Evolutionary conservation across 2,329 filamentous ascomycete genomes (phyloP), one percentile per base, ranked within the genome.

Genomic region (Pseudonectria foliicola): DNA sequence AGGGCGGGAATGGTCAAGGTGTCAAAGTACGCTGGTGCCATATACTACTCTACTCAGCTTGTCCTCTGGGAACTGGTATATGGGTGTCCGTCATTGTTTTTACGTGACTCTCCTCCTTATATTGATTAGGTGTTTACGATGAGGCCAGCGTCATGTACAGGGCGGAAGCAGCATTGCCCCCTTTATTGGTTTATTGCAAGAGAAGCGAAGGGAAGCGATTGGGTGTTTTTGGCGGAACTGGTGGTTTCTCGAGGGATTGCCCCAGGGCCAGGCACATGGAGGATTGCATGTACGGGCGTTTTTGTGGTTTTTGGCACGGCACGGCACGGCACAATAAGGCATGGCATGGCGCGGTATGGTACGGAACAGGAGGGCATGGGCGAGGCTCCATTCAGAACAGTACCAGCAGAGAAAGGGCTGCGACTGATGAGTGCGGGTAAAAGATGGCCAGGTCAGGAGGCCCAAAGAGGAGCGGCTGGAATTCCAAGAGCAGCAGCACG

Each of bases 61-160:
- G n/a, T n/a, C 27, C 18, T 21, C 18, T 33, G n/a, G n/a, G n/a
- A n/a, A n/a, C n/a, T 36, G 32, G 13, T 37, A 27, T 35, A 40
- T 37, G 36, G 42, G 40, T 29, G 29, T 23, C n/a, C n/a, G n/a
- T 36, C 44, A 48, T 46, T 44, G 49, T 51, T 39, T 8, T 8
- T 21, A 21, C 18, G n/a, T n/a, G n/a, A 32, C 35, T 32, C 29
- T 40, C 31, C 37, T 46, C 31, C 31, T 39, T 39, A n/a, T n/a
- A n/a, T 35, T 28, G 36, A 38, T 39, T 39, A 27, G 37, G 38
- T 48, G 37, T 43, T 51, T 37, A 14, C 28, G 43, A 38, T 45
- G 49, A 52, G 52, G 50, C 46, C 49, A 50, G 18, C 18, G 8
- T 21, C 8, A 8, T 21, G 18, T 21, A 21, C 5, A 21, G 18